Evolutionary conservation across 768 basidiomycete species (phyloP), one percentile per base, ranked within the genome.

Genomic region (Lentinula edodes): DNA sequence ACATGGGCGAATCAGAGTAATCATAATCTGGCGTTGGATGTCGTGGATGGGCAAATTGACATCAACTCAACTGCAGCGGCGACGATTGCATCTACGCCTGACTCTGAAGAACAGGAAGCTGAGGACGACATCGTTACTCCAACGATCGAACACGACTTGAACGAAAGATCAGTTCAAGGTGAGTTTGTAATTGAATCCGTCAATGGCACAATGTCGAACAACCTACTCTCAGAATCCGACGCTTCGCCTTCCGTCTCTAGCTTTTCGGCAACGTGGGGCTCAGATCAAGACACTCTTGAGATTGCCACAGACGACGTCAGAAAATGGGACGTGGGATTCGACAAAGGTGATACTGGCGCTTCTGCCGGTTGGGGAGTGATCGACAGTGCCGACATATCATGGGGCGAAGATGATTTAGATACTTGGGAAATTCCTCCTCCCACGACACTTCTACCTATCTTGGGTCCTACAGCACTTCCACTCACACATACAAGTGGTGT

Each of bases 401-500:
- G 51, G 51, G 35, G 34, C 9, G 35, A 6, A n/a, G 10, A 23
- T n/a, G 32, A 52, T 35, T 15, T 9, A 34, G 35, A 35, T n/a
- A 34, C 35, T 15, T 36, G 35, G 51, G 28, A 18, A 13, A 9
- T 35, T 5, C 15, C 51, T 36, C 15, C 39, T 15, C 7, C 51
- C 9, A 12, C 51, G 13, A 66, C 32, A 62, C 71, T 7, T 69
- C 85, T 41, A 60, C 75, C 45, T 65, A 73, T 83, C 43, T 70
- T 90, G 5, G 89, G 87, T 0, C 83, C 83, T 3, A 83, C 81
- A 10, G 69, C 72, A 5, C 71, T 90, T 39, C 83, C 88, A 0
- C 66, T 81, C 59, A 88, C 89, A 0, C 88, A 90, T 66, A 79
- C 76, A 6, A 76, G 86, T 1, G 88, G 87, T 7, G 72, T 89